A percentile compares a stretch with the other conserved stretches of the same genome.
phyloP scores from a whole-genome alignment of 2,329 filamentous ascomycete species.

The Colletotrichum magnum region DNA sequence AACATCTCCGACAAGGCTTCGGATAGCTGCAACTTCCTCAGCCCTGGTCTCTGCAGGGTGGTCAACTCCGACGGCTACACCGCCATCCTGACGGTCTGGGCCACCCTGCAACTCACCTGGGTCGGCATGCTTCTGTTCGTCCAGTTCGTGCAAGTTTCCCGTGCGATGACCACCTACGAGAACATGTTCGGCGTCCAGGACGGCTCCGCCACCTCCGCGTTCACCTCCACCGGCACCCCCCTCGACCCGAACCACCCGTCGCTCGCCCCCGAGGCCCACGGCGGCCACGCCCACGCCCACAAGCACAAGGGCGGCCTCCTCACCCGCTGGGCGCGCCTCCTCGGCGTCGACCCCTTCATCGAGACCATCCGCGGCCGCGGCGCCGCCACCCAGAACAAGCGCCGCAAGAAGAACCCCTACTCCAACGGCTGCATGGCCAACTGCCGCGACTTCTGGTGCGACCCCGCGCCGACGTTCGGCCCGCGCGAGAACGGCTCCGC shows the following conservation, averaged over 20 bases:
- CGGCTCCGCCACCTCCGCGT: conserved; percentile 76
- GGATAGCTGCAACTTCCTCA: conserved; percentile 80
- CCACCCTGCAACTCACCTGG: conserved; percentile 89
- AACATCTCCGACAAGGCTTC: conserved; percentile 66
- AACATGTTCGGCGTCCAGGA: conserved; percentile 89
- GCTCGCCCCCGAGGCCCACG: conserved; percentile 64
- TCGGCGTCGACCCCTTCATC: conserved; percentile 94
- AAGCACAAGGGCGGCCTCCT: conserved; percentile 76
- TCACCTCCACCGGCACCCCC: conserved; percentile 83
- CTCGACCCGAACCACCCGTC: conserved; percentile 77
- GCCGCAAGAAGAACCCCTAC: conserved; percentile 83
- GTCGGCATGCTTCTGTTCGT: conserved; percentile 97
- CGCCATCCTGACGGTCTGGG: conserved; percentile 84
- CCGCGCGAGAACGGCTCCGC: conserved; percentile 81
- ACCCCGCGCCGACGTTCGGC: conserved; percentile 85
- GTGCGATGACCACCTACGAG: conserved; percentile 96
- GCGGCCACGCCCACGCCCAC: conserved; percentile 58
- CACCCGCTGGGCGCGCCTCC: conserved; percentile 84
- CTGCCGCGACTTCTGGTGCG: conserved; percentile 97
- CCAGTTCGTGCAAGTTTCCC: conserved; percentile 91
- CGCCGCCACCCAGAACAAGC: conserved; percentile 70
- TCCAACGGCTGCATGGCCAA: conserved; percentile 87
- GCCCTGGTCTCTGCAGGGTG: conserved; percentile 80
- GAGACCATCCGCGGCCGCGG: conserved; percentile 90
- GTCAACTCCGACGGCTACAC: conserved; percentile 89